Evolutionary conservation across 176 grass and related monocot species (phyloP).

Genomic region (Tillandsia fasciculata): DNA sequence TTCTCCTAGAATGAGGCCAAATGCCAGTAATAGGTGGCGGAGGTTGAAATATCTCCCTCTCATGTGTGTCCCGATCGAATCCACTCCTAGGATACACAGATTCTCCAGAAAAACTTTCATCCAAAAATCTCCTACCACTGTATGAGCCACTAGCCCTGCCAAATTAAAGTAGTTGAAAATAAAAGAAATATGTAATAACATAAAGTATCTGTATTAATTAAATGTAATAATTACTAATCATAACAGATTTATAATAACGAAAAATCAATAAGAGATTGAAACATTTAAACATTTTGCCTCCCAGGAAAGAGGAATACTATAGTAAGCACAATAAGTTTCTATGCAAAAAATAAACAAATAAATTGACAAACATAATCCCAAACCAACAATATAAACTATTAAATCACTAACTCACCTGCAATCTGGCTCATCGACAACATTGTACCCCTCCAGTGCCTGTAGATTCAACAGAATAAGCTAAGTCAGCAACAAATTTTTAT

Average conservation of each 20-base stretch:
- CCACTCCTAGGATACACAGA: slow-evolving; percentile 53
- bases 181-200: slow-evolving; percentile 15
- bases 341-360: neutral
- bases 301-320: slow-evolving; percentile 4
- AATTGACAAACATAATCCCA: neutral
- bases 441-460: slow-evolving; percentile 96
- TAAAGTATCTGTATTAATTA: neutral
- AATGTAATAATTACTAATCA: neutral
- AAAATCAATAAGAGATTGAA: neutral
- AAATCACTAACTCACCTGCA: slow-evolving; percentile 43
- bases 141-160: slow-evolving; percentile 66
- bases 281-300: neutral
- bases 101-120: slow-evolving; percentile 56
- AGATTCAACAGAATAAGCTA: slow-evolving; percentile 99
- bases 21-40: slow-evolving; percentile 39
- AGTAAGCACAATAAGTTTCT: neutral
- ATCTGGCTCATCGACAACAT: slow-evolving; percentile 49
- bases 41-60: slow-evolving; percentile 66
- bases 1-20: slow-evolving; percentile 74
- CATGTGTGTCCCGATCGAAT: slow-evolving; percentile 40
- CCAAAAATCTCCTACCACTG: slow-evolving; percentile 59
- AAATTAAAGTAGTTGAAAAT: slow-evolving; percentile 30
- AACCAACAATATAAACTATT: neutral
- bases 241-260: neutral
- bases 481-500: slow-evolving; percentile 78